A percentile compares a stretch with the other conserved stretches of the same genome.
Evolutionary conservation across 2,329 filamentous ascomycete genomes (phyloP).

Genomic region (Rutstroemia sydowiana): DNA sequence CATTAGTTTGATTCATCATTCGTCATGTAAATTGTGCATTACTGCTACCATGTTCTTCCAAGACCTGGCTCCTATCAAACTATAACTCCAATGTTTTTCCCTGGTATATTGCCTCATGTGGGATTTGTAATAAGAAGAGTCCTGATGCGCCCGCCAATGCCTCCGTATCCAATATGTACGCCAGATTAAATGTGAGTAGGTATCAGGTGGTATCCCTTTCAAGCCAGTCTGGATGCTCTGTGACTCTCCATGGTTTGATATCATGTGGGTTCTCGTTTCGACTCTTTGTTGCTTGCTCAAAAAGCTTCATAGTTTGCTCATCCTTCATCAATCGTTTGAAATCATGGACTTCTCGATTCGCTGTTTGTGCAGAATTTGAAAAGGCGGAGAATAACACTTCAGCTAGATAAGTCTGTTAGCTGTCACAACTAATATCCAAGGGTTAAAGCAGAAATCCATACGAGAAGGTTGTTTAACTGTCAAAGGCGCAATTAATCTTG

Average conservation of each 20-base stretch:
- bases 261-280: conserved; percentile 46
- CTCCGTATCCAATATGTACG: no score
- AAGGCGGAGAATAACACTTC: conserved; percentile 42
- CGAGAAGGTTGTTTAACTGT: conserved; percentile 42
- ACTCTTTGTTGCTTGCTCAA: conserved; percentile 47
- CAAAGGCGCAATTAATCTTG: conserved; percentile 45
- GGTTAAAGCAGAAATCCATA: conserved; percentile 31
- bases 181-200: no score
- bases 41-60: no score
- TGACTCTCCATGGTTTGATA: conserved; percentile 52
- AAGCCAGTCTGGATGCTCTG: conserved; percentile 54
- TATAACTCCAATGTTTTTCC: no score
- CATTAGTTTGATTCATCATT: no score
- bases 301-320: conserved; percentile 33
- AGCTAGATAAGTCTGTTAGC: conserved; percentile 34
- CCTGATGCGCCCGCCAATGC: no score
- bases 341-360: conserved; percentile 44
- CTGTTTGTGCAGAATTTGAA: conserved; percentile 39
- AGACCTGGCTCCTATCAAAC: no score
- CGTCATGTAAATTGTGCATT: no score
- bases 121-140: no score
- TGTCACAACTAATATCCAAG: not conserved
- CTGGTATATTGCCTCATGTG: no score
- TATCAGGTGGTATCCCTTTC: conserved; percentile 14
- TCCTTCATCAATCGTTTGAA: conserved; percentile 26